Evolutionary conservation across 169 alveolate genomes (phyloP).

Genomic region (Plasmodium ovale): DNA sequence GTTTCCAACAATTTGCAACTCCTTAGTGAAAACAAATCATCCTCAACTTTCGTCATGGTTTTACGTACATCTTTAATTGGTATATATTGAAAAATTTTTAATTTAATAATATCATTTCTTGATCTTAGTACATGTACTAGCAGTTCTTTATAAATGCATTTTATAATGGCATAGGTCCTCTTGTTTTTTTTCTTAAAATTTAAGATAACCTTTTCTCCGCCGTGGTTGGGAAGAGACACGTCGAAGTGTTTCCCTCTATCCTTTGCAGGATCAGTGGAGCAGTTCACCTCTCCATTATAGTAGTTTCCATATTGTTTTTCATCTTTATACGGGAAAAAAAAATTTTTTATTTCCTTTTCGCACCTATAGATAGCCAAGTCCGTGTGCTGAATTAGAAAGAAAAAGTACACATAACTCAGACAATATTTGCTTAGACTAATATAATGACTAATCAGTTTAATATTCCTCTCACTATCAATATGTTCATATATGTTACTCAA

Average conservation of each 20-base stretch:
- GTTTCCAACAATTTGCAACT: background rate
- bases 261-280: too few species aligned
- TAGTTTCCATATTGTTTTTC: too few species aligned
- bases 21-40: constrained; percentile 14
- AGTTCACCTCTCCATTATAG: too few species aligned
- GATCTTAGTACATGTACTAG: background rate
- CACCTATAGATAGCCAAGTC: constrained; percentile 33
- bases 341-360: constrained; percentile 28
- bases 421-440: constrained; percentile 41
- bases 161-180: constrained; percentile 12
- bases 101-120: constrained; percentile 53
- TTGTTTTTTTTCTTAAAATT: constrained; percentile 50
- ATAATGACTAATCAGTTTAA: constrained; percentile 22
- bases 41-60: constrained; percentile 29
- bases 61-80: constrained; percentile 28
- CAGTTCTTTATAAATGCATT: constrained; percentile 42
- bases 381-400: constrained; percentile 53
- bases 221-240: too few species aligned
- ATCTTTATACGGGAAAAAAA: too few species aligned
- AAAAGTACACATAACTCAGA: constrained; percentile 27
- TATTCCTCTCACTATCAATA: constrained; percentile 50
- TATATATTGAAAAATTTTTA: constrained; percentile 43
- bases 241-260: too few species aligned
- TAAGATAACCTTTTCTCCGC: background rate
- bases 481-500: constrained; percentile 58